Evolutionary conservation across 371 early-diverging fungal genomes (phyloP), one percentile per base, ranked within the genome.

Genomic region (Mucor ambiguus): DNA sequence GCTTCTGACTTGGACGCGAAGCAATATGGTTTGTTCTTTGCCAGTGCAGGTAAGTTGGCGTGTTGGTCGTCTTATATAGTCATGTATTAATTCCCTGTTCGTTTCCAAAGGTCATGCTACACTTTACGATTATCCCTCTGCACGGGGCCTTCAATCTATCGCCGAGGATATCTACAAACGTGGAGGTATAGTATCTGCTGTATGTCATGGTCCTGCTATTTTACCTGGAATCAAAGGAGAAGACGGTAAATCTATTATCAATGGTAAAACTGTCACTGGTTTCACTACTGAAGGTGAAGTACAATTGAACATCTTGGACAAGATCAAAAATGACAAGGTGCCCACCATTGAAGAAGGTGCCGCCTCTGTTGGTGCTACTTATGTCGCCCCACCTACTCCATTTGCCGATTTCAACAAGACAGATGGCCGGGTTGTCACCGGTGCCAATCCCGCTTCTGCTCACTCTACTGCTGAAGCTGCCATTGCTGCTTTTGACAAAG

Each of bases 131-230:
- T 85, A 81, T 35, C 85, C 85, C 5, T 69, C 49, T 7, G 85
- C 85, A 37, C 59, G 60, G 9, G 72, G 68, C 0, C 68, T 84
- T 33, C 79, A 80, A 46, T 28, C 28, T 2, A 81, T 84, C 62
- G 85, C 85, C 8, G 82, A 81, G 62, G 76, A 76, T 28, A 73
- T 84, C 32, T 85, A 82, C 67, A 64, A 44, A 8, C 83, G 81
- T 3, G 85, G 85, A 33, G 85, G 85, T 38, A 63, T 85, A 10
- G 83, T 85, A 7, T 69, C 83, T 12, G 85, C 85, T 1, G 85
- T 85, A 4, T 85, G 85, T 54, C 85, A 85, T 58, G 85, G 83
- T 8, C 85, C 85, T 5, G 85, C 83, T 14, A 85, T 85, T 16
- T 67, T 85, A 26, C 85, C 83, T 2, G 60, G 67, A 9, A 66